A percentile compares a stretch with the other conserved stretches of the same genome.
These are phyloP conservation scores for Verticillium dahliae DNA, from an alignment of 2,329 filamentous ascomycete genomes.

Conservation along the genomic window DNA sequence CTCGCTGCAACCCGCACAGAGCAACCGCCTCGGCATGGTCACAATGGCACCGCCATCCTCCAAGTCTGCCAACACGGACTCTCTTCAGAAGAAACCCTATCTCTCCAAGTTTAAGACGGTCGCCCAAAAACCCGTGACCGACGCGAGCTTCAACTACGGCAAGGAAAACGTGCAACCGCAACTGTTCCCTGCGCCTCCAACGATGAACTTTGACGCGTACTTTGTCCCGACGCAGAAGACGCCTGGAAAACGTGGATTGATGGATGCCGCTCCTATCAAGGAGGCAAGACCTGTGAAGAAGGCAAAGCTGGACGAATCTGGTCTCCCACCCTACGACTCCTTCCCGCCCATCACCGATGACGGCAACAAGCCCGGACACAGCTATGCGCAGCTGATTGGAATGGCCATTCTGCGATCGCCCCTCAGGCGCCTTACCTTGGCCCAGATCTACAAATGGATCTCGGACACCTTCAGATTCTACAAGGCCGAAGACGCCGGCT, in stretches of 20 bases:
- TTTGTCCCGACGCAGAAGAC: constrained; percentile 37
- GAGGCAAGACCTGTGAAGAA: constrained; percentile 65
- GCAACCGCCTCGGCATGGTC: constrained; percentile 60
- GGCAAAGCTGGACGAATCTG: constrained; percentile 50
- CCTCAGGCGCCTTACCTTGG: constrained; percentile 75
- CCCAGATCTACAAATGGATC: constrained; percentile 99
- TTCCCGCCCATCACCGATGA: constrained; percentile 80
- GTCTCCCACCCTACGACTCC: constrained; percentile 65
- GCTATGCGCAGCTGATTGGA: constrained; percentile 90
- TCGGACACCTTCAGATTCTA: constrained; percentile 93
- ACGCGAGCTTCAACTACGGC: constrained; percentile 28
- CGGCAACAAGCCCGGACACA: constrained; percentile 81
- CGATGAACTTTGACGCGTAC: constrained; percentile 44
- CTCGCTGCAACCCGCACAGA: constrained; percentile 46
- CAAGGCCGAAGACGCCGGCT: constrained; percentile 74
- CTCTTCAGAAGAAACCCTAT: constrained; percentile 59
- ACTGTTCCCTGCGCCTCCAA: constrained; percentile 39
- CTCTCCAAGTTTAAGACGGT: constrained; percentile 54
- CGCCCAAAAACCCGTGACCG: constrained; percentile 41
- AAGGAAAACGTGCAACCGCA: constrained; percentile 53
- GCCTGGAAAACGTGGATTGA: constrained; percentile 53
- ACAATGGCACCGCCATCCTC: constrained; percentile 59
- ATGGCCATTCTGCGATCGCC: constrained; percentile 92
- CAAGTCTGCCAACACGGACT: constrained; percentile 54
- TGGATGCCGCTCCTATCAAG: constrained; percentile 68